Evolutionary conservation across 2,329 filamentous ascomycete species (phyloP).

Genomic region (Apiospora sp.): DNA sequence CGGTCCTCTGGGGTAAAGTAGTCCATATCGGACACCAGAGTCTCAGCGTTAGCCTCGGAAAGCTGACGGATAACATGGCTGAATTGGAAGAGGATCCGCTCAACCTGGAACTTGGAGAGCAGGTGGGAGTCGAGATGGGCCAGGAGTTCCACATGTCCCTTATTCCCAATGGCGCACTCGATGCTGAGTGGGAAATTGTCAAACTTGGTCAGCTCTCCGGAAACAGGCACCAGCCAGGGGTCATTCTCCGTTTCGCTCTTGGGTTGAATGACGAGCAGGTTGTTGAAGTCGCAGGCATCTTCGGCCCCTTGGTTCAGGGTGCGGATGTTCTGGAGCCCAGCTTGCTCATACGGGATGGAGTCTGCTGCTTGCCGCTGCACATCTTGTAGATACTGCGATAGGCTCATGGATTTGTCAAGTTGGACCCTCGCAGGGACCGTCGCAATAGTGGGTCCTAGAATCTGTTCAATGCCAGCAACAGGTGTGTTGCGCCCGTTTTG

Average conservation of each 20-base stretch:
- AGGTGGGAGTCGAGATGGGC: not conserved
- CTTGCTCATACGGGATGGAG: slow-evolving; percentile 59
- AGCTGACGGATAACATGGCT: slow-evolving; percentile 30
- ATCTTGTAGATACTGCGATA: slow-evolving; percentile 29
- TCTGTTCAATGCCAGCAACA: slow-evolving; percentile 32
- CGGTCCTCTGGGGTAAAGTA: slow-evolving; percentile 27
- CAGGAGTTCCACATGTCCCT: not conserved
- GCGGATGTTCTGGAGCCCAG: slow-evolving; percentile 26
- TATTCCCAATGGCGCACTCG: slow-evolving; percentile 16
- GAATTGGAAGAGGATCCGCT: slow-evolving; percentile 27
- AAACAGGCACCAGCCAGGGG: not conserved
- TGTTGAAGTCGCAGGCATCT: slow-evolving; percentile 36
- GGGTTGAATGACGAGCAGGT: slow-evolving; percentile 48
- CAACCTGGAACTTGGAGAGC: slow-evolving; percentile 25
- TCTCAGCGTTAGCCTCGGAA: not conserved
- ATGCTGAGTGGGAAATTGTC: slow-evolving; percentile 24
- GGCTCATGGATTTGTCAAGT: slow-evolving; percentile 33
- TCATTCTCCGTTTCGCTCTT: not conserved
- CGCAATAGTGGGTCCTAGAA: slow-evolving; percentile 45
- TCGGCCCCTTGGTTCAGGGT: slow-evolving; percentile 3
- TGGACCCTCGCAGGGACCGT: slow-evolving; percentile 51
- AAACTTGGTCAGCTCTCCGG: slow-evolving; percentile 21
- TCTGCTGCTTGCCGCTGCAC: slow-evolving; percentile 39
- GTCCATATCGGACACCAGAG: slow-evolving; percentile 25
- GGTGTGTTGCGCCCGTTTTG: slow-evolving; percentile 45